Evolutionary conservation across 768 basidiomycete genomes (phyloP).

Genomic region (Lactarius indigo): DNA sequence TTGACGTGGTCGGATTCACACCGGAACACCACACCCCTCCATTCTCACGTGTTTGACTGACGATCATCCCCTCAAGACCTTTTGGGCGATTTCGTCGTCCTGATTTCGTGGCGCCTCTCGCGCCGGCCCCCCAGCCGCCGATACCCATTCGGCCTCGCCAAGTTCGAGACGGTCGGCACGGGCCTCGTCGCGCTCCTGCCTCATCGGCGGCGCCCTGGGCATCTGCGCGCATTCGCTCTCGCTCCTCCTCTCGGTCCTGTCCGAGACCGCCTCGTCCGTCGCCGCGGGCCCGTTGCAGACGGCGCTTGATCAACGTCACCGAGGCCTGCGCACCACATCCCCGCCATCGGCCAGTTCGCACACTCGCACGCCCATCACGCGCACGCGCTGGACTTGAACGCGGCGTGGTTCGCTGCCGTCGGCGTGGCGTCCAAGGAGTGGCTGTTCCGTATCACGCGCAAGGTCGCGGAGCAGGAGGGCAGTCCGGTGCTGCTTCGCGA

Average conservation of each 20-base stretch:
- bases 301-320: conserved; percentile 58
- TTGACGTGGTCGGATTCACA: background rate
- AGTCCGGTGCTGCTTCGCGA: conserved; percentile 92
- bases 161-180: conserved; percentile 96
- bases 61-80: conserved; percentile 53
- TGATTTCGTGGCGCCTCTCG: conserved; percentile 85
- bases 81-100: conserved; percentile 86
- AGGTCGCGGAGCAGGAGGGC: conserved; percentile 86
- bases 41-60: background rate
- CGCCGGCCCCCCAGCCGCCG: conserved; percentile 71
- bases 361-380: conserved; percentile 56
- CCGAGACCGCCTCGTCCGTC: conserved; percentile 59
- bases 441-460: conserved; percentile 84
- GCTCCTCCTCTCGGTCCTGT: conserved; percentile 71
- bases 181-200: conserved; percentile 80
- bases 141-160: conserved; percentile 89
- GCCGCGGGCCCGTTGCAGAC: conserved; percentile 63
- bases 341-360: conserved; percentile 36
- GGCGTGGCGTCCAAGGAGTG: conserved; percentile 87
- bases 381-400: conserved; percentile 78
- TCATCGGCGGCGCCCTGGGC: conserved; percentile 79
- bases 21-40: background rate
- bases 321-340: conserved; percentile 52
- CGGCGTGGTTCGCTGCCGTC: conserved; percentile 90
- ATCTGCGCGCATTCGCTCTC: conserved; percentile 90